Conservation (phyloP, 2,329 filamentous ascomycete genomes). For the Rutstroemia sp. region DNA sequence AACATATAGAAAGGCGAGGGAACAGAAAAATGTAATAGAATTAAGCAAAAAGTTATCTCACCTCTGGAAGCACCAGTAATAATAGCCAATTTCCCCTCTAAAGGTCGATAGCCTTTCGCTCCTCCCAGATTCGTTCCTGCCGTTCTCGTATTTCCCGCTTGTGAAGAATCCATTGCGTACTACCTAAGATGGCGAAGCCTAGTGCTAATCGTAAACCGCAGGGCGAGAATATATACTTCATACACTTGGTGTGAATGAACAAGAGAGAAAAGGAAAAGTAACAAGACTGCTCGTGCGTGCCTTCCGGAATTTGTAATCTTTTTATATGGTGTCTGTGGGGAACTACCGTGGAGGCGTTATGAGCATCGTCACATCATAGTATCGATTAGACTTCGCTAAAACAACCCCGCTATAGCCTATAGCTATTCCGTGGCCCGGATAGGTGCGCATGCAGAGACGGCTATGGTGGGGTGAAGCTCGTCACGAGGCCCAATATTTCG, state of each 20-base stretch:
- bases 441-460: too few relatives aligned
- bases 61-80: conserved; percentile 75
- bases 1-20: too few relatives aligned
- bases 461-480: too few relatives aligned
- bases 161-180: conserved; percentile 1
- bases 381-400: too few relatives aligned
- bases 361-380: too few relatives aligned
- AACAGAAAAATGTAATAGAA: too few relatives aligned
- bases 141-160: conserved; percentile 10
- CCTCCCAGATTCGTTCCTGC: conserved; percentile 15
- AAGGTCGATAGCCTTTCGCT: conserved; percentile 22
- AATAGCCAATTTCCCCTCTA: conserved; percentile 73
- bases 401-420: too few relatives aligned
- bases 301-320: too few relatives aligned
- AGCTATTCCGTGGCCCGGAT: too few relatives aligned
- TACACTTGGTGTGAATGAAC: not conserved
- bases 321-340: too few relatives aligned
- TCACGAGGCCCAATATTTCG: too few relatives aligned
- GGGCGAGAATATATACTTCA: not conserved
- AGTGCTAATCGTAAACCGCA: not conserved
- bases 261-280: not conserved
- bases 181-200: not conserved
- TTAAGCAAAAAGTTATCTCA: conserved; percentile 29
- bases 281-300: not conserved
- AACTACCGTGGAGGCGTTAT: too few relatives aligned